Conservation (phyloP, 2,329 filamentous ascomycete genomes). For the Zopfia rhizophila region DNA sequence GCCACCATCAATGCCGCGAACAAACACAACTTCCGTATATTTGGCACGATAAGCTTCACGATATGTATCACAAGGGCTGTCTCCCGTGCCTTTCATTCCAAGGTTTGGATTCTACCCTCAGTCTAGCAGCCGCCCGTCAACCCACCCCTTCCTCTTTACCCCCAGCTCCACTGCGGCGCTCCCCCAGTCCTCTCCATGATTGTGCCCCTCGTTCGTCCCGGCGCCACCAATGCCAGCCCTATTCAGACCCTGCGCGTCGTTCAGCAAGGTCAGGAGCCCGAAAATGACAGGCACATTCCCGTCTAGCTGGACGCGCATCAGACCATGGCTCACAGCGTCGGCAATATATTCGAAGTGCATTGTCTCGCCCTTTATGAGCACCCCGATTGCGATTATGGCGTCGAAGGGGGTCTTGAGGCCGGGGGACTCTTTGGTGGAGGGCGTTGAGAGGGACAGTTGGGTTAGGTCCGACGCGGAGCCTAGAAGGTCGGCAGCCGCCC, state of each 20-base stretch:
- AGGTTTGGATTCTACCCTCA: constrained; percentile 30
- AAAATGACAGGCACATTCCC: constrained; percentile 90
- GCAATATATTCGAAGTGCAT: constrained; percentile 99
- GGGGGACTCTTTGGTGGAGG: constrained; percentile 40
- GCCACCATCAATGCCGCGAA: no score
- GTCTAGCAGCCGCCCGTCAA: constrained; percentile 70
- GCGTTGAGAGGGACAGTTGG: constrained; percentile 42
- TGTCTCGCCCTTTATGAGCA: constrained; percentile 97
- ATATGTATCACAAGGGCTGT: no score
- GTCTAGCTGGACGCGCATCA: constrained; percentile 95
- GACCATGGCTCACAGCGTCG: constrained; percentile 86
- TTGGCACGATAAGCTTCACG: no score
- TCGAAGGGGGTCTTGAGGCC: constrained; percentile 76
- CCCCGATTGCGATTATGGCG: constrained; percentile 93
- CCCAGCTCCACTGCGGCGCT: constrained; percentile 93
- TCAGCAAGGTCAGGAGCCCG: constrained; percentile 88
- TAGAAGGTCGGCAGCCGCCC: constrained; percentile 79
- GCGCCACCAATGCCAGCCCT: constrained; percentile 75
- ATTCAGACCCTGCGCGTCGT: constrained; percentile 85
- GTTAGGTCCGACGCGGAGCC: constrained; percentile 72
- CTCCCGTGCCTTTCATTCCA: neutral
- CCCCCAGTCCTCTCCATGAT: constrained; percentile 98
- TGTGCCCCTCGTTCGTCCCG: constrained; percentile 70
- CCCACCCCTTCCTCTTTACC: constrained; percentile 86
- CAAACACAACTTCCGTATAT: no score